phyloP scores from a whole-genome alignment of 805 yeast species.

The Saccharomyces jurei region DNA sequence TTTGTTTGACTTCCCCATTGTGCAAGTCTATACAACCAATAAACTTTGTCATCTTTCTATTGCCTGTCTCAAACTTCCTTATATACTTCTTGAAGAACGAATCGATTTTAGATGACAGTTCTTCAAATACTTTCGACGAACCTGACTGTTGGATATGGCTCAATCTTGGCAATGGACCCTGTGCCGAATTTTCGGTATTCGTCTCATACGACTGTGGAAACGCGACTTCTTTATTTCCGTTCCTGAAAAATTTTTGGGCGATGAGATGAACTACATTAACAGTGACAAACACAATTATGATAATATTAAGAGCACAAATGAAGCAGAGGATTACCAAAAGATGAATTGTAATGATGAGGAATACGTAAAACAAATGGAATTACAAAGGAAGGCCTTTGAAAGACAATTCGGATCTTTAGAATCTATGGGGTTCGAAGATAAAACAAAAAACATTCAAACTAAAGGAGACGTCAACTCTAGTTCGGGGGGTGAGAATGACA shows the following conservation, averaged over 20 bases:
- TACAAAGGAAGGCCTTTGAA: slow-evolving; percentile 52
- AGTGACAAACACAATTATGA: not conserved
- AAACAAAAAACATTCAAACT: slow-evolving; percentile 23
- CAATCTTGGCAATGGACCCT: not conserved
- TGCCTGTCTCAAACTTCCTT: not conserved
- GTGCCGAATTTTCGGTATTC: not conserved
- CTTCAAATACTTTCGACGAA: not conserved
- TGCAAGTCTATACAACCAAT: slow-evolving; percentile 95
- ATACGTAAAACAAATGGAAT: slow-evolving; percentile 33
- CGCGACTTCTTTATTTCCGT: not conserved
- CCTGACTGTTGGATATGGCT: not conserved
- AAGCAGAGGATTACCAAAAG: not conserved
- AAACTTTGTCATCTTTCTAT: slow-evolving; percentile 61
- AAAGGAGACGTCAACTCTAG: slow-evolving; percentile 1
- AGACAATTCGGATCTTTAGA: slow-evolving; percentile 56
- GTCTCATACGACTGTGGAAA: not conserved
- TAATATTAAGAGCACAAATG: not conserved
- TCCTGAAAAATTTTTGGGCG: not conserved
- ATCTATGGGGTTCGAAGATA: slow-evolving; percentile 44
- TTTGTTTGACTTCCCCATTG: slow-evolving; percentile 90
- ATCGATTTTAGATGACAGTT: not conserved
- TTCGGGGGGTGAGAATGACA: not conserved
- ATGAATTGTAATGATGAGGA: slow-evolving; percentile 11
- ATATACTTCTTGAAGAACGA: not conserved
- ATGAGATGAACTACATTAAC: not conserved